A percentile compares a stretch with the other conserved stretches of the same genome.
These are phyloP conservation scores for Lodderomyces oxycetoniae DNA, from an alignment of 1,139 yeast genomes.

Conservation along the genomic window DNA sequence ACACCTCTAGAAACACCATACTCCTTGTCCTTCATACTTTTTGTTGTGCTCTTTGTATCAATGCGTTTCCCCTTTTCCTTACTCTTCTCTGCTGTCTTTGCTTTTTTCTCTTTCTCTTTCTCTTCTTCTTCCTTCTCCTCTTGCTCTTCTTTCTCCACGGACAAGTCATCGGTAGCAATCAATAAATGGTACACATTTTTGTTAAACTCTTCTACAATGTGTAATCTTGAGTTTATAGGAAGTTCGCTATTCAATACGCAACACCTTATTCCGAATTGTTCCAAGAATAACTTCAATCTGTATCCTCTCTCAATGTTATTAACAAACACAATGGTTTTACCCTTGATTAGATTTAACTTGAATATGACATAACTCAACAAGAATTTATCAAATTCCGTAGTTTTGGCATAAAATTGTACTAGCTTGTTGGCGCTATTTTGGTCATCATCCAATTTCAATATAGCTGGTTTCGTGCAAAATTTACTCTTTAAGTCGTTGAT, in stretches of 20 bases:
- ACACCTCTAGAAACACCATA: conserved; percentile 97
- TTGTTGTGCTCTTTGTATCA: conserved; percentile 18
- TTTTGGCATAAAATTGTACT: conserved; percentile 80
- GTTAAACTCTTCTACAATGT: conserved; percentile 93
- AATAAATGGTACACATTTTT: conserved; percentile 80
- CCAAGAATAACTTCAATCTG: conserved; percentile 81
- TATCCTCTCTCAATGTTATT: conserved; percentile 95
- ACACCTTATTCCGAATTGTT: conserved; percentile 88
- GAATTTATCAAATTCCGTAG: conserved; percentile 88
- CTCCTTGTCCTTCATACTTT: conserved; percentile 55
- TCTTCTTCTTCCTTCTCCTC: conserved; percentile 42
- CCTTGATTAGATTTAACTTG: conserved; percentile 83
- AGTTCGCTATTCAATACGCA: conserved; percentile 90
- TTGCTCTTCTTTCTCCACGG: conserved; percentile 46
- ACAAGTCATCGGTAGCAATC: conserved; percentile 82
- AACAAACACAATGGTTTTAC: conserved; percentile 87
- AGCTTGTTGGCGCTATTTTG: conserved; percentile 54
- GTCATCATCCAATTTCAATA: conserved; percentile 71
- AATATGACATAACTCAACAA: conserved; percentile 85
- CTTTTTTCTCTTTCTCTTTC: conserved; percentile 34
- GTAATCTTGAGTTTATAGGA: conserved; percentile 88
- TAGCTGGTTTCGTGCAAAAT: conserved; percentile 84
- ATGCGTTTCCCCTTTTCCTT: conserved; percentile 16
- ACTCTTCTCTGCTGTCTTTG: conserved; percentile 43
- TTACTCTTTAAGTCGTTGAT: conserved; percentile 67